Evolutionary conservation across 192 early-diverging fungal species (phyloP), one percentile per base, ranked within the genome.

Genomic region (Endogone sp.): DNA sequence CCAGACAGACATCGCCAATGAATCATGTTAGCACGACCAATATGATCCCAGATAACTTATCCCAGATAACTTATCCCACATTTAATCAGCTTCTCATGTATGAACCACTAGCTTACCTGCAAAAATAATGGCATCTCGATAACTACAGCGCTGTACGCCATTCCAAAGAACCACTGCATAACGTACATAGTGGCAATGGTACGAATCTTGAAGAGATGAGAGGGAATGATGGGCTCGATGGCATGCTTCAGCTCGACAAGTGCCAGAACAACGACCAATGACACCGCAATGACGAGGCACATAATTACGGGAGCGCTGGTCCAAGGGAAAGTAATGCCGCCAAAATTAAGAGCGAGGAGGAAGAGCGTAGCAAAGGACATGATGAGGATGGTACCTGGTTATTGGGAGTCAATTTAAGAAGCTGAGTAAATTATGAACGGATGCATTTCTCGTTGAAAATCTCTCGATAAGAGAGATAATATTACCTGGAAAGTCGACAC

Each of bases 311-410:
- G 80, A 6, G 79, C 75, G 13, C 83, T 85, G 26, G 76, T 65
- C 89, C 89, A 90, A 4, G 74, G 72, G 66, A 83, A 82, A 29
- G 75, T 81, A 3, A 79, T 73, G 13, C 89, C 89, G 54, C 89
- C 89, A 79, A 85, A 90, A 29, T 88, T 83, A 60, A 90, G 80
- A 25, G 93, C 72, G 0, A 92, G 82, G 30, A 90, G 72, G 16
- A 88, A 79, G 27, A 94, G 70, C 29, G 80, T 74, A 4, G 83
- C 74, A 44, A 86, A 68, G 9, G 78, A 77, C 9, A 82, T 62
- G 2, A 86, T 75, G 29, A 85, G 72, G 68, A 69, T 6, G 6
- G 70, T 79, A 21, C 71, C 74, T 60, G 56, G 24, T n/a, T 28
- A 29, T 60, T 68, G 11, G 16, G 32, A 21, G 10, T 27, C 8